phyloP scores from a whole-genome alignment of 495 filamentous ascomycete species.

The Tuber borchii region DNA sequence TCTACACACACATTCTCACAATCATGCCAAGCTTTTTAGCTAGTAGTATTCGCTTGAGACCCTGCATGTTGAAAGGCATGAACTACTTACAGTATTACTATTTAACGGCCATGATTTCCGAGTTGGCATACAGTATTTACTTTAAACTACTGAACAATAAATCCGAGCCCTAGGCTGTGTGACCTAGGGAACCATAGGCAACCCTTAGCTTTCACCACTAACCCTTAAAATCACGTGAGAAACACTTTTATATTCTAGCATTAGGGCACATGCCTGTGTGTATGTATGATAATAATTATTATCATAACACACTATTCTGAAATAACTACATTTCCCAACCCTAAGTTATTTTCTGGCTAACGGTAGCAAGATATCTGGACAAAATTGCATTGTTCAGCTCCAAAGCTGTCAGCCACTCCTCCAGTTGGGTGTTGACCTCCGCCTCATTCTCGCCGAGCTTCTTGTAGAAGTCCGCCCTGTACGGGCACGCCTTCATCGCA shows the following conservation, averaged over 20 bases:
- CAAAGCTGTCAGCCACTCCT: slow-evolving; percentile 64
- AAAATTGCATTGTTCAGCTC: slow-evolving; percentile 68
- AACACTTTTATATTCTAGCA: neutral
- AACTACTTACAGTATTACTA: neutral
- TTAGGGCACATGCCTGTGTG: neutral
- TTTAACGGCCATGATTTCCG: neutral
- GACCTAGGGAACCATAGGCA: neutral
- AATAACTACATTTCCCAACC: slow-evolving; percentile 1
- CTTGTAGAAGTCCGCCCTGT: slow-evolving; percentile 79
- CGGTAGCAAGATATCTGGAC: slow-evolving; percentile 57
- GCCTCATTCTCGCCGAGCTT: slow-evolving; percentile 68
- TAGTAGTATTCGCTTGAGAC: neutral
- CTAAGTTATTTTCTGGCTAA: slow-evolving; percentile 12
- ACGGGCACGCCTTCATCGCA: slow-evolving; percentile 87
- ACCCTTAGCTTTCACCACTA: neutral
- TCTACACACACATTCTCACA: neutral
- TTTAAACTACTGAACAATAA: neutral
- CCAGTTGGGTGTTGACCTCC: slow-evolving; percentile 56
- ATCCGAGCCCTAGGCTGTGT: neutral
- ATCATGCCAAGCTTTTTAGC: neutral
- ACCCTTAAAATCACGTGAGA: neutral
- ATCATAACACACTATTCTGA: slow-evolving; percentile 8
- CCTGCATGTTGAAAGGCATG: neutral
- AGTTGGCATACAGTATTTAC: neutral
- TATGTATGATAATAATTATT: too few relatives aligned